Base-by-base conservation (phyloP, 2,329 filamentous ascomycete species). In the Fusarium devonianum region DNA sequence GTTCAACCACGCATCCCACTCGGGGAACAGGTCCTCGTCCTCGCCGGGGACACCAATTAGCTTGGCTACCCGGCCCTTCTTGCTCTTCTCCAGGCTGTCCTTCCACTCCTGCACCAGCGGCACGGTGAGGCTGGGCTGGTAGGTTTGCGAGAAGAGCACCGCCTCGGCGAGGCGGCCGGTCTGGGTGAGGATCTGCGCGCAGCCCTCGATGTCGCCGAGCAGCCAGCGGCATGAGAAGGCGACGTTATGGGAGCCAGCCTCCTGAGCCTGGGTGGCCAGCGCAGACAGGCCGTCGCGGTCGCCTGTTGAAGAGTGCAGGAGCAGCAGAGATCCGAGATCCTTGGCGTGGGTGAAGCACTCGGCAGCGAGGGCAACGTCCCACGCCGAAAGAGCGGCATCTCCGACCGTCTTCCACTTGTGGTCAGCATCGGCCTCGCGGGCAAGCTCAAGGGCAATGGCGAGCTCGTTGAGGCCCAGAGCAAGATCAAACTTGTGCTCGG, bases 381-480 rank as follows among this genome's bases (percentile, higher is more conserved):
- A 99, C 2, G 79, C 87, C 8, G 85, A 76, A 29, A 99, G 82
- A 2, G 94, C 94, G 1, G 92, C 89, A 64, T 99, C 94, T 52
- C 94, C 94, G 4, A 99, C 90, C 4, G 86, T 92, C 81, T 97
- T 97, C 94, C 94, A 99, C 75, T 96, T 96, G 75, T 97, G 93
- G 71, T 97, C 94, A 2, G 86, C 89, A 58, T 97, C 88, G 9
- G 91, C 89, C 70, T 89, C 81, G 29, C 86, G 83, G 6, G 94
- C 93, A 39, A 97, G 85, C 52, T 92, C 86, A 3, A 96, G 81
- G 1, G 93, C 93, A 66, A 93, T 89, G 29, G 92, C 83, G 11
- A 97, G 83, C 57, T 94, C 88, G 64, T 88, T 90, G 32, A 99
- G 80, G 3, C 85, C 82, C 22, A 99, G 79, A 0, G 94, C 88